Conservation (phyloP, 2,329 filamentous ascomycete genomes). For the Trichoderma guizhouense region DNA sequence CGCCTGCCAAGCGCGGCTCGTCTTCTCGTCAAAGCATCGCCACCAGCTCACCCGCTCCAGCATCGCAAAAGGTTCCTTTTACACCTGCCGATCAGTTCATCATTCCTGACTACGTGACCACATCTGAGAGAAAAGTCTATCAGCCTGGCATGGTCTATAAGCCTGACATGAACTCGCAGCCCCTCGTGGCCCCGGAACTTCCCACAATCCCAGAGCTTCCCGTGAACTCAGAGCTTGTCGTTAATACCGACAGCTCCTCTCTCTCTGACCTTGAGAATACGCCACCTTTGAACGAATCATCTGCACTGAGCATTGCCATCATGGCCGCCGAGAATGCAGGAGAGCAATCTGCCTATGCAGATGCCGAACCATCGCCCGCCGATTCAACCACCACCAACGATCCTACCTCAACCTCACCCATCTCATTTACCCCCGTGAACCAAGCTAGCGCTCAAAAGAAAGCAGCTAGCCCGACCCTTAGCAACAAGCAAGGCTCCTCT, state of each 20-base stretch:
- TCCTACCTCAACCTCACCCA: neutral
- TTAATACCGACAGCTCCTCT: neutral
- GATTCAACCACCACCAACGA: neutral
- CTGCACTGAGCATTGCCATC: neutral
- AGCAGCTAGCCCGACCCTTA: neutral
- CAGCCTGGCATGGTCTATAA: neutral
- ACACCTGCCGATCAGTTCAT: neutral
- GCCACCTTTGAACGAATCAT: neutral
- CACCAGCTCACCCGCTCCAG: neutral
- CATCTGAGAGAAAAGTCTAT: neutral
- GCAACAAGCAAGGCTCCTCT: neutral
- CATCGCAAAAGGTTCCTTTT: neutral
- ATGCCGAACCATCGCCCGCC: neutral
- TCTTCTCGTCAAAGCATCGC: neutral
- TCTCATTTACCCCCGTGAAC: conserved; percentile 31
- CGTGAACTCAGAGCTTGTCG: neutral
- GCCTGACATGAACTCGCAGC: neutral
- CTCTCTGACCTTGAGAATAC: conserved; percentile 13
- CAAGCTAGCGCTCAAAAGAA: conserved; percentile 14
- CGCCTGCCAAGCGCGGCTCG: neutral
- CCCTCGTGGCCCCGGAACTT: neutral
- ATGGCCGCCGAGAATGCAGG: neutral
- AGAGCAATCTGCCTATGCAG: neutral
- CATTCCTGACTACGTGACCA: neutral
- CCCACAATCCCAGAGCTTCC: neutral